Base-by-base conservation (phyloP, 768 basidiomycete species). In the Amanita rimosa region DNA sequence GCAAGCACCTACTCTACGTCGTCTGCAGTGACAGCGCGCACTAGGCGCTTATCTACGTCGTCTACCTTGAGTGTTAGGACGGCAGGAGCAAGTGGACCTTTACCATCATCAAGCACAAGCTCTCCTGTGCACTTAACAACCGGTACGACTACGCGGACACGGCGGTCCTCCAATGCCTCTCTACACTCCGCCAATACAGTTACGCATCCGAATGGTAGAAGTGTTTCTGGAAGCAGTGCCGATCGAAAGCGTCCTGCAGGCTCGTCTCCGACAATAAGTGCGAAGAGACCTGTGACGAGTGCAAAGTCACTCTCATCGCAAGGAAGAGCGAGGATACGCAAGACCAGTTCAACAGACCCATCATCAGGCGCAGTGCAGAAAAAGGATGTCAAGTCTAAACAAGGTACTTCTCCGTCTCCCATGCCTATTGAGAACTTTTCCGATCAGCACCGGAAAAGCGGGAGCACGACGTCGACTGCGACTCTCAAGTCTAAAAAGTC, bases 381-480 rank as follows among this genome's bases (percentile, higher is more conserved):
- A 39, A 40, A 37, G 44, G 31, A 46, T 11, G 34, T 7, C 27
- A 46, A 46, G 38, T 21, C 16, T 31, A 46, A 46, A 29, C 45
- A 46, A 38, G 26, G 45, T 44, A 41, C 7, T 31, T 22, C 33
- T 31, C 22, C 22, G 2, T 26, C 26, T 3, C 16, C 37, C 36
- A 17, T 7, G 14, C 2, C 48, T 6, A 33, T 31, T 7, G 48
- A 24, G 5, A 14, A 36, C 21, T 19, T 21, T n/a, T 4, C 44
- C n/a, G 40, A 49, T 8, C 71, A 73, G 17, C 70, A 73, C 60
- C 71, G 65, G 58, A 75, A 73, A 60, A 68, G 64, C 16, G 63
- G 62, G 16, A 76, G 73, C 48, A 69, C 67, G 19, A 55, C 67
- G 21, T 74, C 72, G 39, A 67, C 65, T 19, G 64, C 67, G 19